Base-by-base conservation (phyloP, 306 rosid species). In the Prunus salicina region DNA sequence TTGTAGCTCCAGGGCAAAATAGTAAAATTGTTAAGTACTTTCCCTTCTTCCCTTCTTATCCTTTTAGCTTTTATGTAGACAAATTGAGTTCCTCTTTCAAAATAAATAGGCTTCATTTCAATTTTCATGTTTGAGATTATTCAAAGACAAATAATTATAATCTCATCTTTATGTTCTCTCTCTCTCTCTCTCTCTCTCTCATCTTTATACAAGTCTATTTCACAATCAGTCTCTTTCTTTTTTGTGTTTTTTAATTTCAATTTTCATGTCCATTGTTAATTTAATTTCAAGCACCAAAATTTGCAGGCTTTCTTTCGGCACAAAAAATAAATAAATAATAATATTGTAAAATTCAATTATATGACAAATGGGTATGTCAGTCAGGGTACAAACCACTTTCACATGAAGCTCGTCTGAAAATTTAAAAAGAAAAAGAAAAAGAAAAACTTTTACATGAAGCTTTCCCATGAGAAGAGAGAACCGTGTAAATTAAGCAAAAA, bases 1-100 rank as follows among this genome's bases (percentile, higher is more conserved):
- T 3, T 95, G 98, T 78, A 92, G 84, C 74, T 84, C 98, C 34
- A 84, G 80, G 72, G 80, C 89, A 0, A 89, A 88, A 70, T 95
- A 79, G 85, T 41, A 13, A 27, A 27, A 14, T 47, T 6, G 58
- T 25, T 49, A 19, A 24, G 6, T 68, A 6, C 8, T n/a, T 69
- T 25, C 14, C 10, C 30, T 49, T 50, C 5, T 69, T 20, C 8
- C 13, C 9, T 22, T 41, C 67, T 14, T 43, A 24, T 38, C 55
- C 55, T 22, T 22, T 58, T 38, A 22, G 19, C 24, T 72, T 56
- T 72, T 24, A 72, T 41, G 76, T 56, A 43, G 43, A 41, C 76
- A 72, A 58, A 41, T 10, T 24, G 38, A 55, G 76, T 43, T 70
- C 64, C 5, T 51, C 62, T 30, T 8, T 56, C 52, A 28, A 55